Percentiles rank a stretch among this genome's conserved stretches.
phyloP scores from a whole-genome alignment of 1,284 basidiomycete species.

The Testicularia cyperi region DNA sequence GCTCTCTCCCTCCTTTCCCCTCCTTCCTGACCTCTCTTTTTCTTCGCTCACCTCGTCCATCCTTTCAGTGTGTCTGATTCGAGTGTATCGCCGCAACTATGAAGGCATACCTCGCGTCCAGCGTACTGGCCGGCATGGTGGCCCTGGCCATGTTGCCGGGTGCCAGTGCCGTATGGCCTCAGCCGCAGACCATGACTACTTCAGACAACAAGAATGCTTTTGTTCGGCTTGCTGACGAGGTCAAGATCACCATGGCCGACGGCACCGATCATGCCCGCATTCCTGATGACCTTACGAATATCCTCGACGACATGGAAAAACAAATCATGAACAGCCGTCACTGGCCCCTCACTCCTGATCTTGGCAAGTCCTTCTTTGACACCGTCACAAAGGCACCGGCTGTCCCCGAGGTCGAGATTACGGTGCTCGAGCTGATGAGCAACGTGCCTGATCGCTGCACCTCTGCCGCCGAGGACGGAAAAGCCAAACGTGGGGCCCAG shows the following conservation, averaged over 20 bases:
- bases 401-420: constrained; percentile 19
- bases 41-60: no score
- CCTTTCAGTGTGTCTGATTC: no score
- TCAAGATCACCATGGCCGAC: constrained; percentile 63
- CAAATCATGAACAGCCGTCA: constrained; percentile 62
- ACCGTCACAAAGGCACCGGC: constrained; percentile 56
- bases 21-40: neutral
- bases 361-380: constrained; percentile 63
- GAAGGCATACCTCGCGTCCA: neutral
- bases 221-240: constrained; percentile 65
- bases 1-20: neutral
- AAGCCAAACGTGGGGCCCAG: no score
- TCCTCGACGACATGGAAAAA: constrained; percentile 62
- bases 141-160: neutral
- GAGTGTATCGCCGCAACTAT: no score
- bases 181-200: constrained; percentile 63
- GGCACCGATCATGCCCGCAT: constrained; percentile 39
- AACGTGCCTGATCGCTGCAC: neutral
- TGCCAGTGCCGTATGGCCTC: constrained; percentile 32
- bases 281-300: constrained; percentile 63
- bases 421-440: constrained; percentile 21
- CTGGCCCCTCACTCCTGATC: constrained; percentile 65
- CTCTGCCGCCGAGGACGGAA: no score
- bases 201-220: constrained; percentile 63
- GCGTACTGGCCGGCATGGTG: neutral